Conservation (phyloP, 2,329 filamentous ascomycete genomes). For the Fusarium chuoi region DNA sequence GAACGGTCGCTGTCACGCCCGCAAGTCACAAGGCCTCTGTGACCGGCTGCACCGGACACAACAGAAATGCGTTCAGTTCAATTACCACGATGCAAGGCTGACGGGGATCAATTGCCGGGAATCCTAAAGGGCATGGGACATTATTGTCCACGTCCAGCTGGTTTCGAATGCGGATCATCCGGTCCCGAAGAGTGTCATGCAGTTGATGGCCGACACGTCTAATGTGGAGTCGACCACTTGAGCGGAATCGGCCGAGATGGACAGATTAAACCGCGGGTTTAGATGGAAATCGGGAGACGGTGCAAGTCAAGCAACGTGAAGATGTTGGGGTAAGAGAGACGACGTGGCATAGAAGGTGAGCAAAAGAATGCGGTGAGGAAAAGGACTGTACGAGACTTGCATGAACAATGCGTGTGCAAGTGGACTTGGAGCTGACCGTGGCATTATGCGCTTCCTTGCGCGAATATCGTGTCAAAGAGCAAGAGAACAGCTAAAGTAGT, state of each 20-base stretch:
- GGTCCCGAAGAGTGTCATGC: not conserved
- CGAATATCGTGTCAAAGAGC: not conserved
- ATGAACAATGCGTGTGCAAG: conserved; percentile 7
- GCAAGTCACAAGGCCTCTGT: conserved; percentile 3
- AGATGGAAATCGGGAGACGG: not conserved
- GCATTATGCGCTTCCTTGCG: not conserved
- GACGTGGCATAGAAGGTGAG: conserved; percentile 6
- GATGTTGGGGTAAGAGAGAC: conserved; percentile 25
- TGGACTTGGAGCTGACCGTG: not conserved
- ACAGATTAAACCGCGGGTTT: not conserved
- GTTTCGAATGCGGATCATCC: conserved; percentile 14
- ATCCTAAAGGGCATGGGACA: not conserved
- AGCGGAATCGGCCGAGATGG: conserved; percentile 19
- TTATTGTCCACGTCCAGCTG: not conserved
- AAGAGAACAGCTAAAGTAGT: not conserved
- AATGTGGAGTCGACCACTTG: conserved; percentile 10
- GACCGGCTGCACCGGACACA: not conserved
- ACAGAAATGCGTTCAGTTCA: not conserved
- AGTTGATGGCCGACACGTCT: not conserved
- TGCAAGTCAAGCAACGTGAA: conserved; percentile 19
- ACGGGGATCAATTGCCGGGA: not conserved
- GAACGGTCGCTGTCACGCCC: conserved; percentile 2
- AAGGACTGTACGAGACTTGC: conserved; percentile 18
- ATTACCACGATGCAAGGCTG: not conserved
- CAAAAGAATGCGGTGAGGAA: conserved; percentile 37